Conservation (phyloP, 345 rosid species). For the Corchorus olitorius region DNA sequence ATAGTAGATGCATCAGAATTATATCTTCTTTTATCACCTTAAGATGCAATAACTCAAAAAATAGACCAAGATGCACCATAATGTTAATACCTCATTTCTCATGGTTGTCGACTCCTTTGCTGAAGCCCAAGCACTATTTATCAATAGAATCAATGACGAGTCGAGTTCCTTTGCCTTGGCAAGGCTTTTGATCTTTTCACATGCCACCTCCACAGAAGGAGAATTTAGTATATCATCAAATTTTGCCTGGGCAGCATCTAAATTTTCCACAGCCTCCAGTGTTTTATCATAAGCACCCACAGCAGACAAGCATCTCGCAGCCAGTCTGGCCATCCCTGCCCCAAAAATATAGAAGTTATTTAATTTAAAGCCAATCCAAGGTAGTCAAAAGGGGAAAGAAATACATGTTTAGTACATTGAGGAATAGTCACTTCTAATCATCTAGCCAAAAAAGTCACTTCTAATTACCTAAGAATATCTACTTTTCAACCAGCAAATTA, state of each 20-base stretch:
- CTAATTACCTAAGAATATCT: background rate
- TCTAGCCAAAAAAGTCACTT: no score
- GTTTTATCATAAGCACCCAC: constrained; percentile 82
- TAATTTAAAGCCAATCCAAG: background rate
- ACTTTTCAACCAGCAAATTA: constrained; percentile 15
- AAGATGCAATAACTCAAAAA: constrained; percentile 9
- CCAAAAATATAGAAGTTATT: constrained; percentile 21
- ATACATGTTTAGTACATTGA: background rate
- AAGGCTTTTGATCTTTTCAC: constrained; percentile 83
- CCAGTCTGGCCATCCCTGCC: constrained; percentile 78
- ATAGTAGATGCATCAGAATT: background rate
- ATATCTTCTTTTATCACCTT: background rate
- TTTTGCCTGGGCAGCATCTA: constrained; percentile 84
- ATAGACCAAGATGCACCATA: background rate
- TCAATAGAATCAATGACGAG: constrained; percentile 80
- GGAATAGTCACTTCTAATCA: background rate
- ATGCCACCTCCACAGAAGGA: constrained; percentile 69
- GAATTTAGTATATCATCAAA: constrained; percentile 87
- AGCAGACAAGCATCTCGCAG: constrained; percentile 84
- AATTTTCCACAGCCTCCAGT: constrained; percentile 63
- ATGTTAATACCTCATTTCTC: constrained; percentile 68
- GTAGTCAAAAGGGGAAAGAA: background rate
- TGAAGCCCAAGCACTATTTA: constrained; percentile 84
- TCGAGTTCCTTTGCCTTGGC: constrained; percentile 89
- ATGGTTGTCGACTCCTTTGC: constrained; percentile 83